Evolutionary conservation across 257 asterid species (phyloP).

Genomic region (Solanum sitiens): DNA sequence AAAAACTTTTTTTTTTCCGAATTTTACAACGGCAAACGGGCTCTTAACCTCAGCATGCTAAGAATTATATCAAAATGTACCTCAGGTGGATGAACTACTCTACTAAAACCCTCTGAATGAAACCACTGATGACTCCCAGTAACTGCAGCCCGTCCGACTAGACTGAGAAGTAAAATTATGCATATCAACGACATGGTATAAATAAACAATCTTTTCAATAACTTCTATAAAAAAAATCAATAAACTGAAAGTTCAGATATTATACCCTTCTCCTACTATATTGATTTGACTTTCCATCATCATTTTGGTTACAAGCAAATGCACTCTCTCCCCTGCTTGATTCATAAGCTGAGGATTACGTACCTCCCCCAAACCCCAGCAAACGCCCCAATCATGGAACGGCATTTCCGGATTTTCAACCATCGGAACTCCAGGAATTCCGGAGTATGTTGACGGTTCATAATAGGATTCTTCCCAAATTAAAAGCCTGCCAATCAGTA

Average conservation of each 20-base stretch:
- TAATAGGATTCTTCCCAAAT: slow-evolving; percentile 87
- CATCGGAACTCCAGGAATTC: slow-evolving; percentile 16
- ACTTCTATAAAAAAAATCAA: neutral
- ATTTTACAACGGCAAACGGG: neutral
- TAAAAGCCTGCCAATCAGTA: slow-evolving; percentile 54
- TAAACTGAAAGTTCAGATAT: neutral
- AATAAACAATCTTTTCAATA: neutral
- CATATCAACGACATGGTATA: neutral
- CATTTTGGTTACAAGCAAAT: slow-evolving; percentile 79
- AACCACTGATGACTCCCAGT: slow-evolving; percentile 85
- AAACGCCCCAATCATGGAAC: slow-evolving; percentile 15
- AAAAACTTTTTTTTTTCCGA: neutral
- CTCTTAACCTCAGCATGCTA: neutral
- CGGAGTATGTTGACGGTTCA: slow-evolving; percentile 27
- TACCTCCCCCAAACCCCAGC: neutral
- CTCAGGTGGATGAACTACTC: slow-evolving; percentile 65
- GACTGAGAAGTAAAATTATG: slow-evolving; percentile 29
- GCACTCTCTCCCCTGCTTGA: slow-evolving; percentile 39
- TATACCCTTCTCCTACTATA: slow-evolving; percentile 84
- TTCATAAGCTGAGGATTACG: slow-evolving; percentile 9
- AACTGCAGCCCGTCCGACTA: slow-evolving; percentile 78
- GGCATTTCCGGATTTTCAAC: slow-evolving; percentile 8
- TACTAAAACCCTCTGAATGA: slow-evolving; percentile 31
- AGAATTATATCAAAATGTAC: slow-evolving; percentile 17
- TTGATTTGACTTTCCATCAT: slow-evolving; percentile 72